Conservation (phyloP, 768 basidiomycete species). For the Mycena albidolilacea region DNA sequence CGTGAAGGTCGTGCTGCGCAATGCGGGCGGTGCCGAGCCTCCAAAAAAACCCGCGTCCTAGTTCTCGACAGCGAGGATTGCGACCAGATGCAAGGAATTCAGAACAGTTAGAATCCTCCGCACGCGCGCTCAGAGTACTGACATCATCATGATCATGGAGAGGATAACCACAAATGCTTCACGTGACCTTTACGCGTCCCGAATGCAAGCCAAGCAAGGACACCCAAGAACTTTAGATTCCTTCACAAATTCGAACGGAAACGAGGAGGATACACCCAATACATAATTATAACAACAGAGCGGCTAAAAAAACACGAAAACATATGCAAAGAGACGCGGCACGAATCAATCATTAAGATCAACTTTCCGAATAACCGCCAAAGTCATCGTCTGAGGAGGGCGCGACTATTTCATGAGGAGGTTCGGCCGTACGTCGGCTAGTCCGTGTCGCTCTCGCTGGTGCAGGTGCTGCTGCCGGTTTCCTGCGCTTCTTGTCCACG, state of each 20-base stretch:
- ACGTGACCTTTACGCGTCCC: too few relatives aligned
- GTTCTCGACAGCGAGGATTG: background rate
- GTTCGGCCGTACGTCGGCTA: conserved; percentile 16
- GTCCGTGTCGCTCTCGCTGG: conserved; percentile 22
- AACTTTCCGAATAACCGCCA: conserved; percentile 33
- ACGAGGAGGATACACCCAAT: background rate
- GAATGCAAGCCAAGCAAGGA: too few relatives aligned
- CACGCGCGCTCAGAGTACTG: too few relatives aligned
- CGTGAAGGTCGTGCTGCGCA: conserved; percentile 5
- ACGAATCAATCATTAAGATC: too few relatives aligned
- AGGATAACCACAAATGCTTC: too few relatives aligned
- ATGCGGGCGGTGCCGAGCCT: background rate
- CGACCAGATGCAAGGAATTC: background rate
- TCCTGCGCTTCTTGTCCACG: conserved; percentile 33
- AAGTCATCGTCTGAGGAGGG: conserved; percentile 14
- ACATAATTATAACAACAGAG: background rate
- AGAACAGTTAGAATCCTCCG: background rate
- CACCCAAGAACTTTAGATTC: too few relatives aligned
- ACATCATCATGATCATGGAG: too few relatives aligned
- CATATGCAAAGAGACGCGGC: background rate
- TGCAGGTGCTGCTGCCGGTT: conserved; percentile 4
- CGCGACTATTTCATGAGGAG: background rate
- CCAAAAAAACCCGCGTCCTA: too few relatives aligned
- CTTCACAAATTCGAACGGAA: too few relatives aligned
- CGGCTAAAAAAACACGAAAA: background rate